Percentiles rank a stretch among this genome's conserved stretches.
phyloP scores from a whole-genome alignment of 2,329 filamentous ascomycete species.

The Dissoconium aciculare region DNA sequence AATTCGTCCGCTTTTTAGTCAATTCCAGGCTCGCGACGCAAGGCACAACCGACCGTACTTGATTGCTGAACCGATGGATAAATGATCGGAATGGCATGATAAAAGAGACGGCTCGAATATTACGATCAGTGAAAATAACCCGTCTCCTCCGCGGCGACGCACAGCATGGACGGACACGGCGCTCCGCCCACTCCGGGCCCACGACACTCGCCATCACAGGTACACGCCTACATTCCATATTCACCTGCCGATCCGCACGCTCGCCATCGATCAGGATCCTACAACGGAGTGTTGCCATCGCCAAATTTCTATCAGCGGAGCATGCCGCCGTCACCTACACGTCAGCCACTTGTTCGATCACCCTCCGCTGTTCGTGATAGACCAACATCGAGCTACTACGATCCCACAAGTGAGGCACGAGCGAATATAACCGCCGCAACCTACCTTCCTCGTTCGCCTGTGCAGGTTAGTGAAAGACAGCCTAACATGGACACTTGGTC shows the following conservation, averaged over 20 bases:
- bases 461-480: conserved; percentile 12
- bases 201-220: conserved; percentile 1
- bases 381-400: conserved; percentile 34
- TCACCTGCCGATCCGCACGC: conserved; percentile 23
- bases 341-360: conserved; percentile 20
- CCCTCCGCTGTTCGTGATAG: conserved; percentile 23
- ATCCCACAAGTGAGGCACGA: conserved; percentile 34
- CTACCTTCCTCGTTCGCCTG: conserved; percentile 23
- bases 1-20: too few species aligned
- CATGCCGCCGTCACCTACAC: conserved; percentile 25
- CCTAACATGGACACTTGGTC: too few species aligned
- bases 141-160: conserved; percentile 1
- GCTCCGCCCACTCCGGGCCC: neutral
- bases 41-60: too few species aligned
- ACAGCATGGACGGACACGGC: neutral
- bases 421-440: conserved; percentile 24
- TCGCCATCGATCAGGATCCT: conserved; percentile 20
- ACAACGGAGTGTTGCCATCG: conserved; percentile 16
- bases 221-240: conserved; percentile 11
- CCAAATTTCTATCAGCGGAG: conserved; percentile 18
- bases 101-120: too few species aligned
- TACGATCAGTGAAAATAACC: too few species aligned
- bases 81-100: conserved; percentile 1
- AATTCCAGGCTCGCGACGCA: too few species aligned
- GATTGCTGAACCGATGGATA: too few species aligned